These are phyloP conservation scores for Symbiodinium natans DNA, from an alignment of 73 alveolate species.

Conservation along the genomic window DNA sequence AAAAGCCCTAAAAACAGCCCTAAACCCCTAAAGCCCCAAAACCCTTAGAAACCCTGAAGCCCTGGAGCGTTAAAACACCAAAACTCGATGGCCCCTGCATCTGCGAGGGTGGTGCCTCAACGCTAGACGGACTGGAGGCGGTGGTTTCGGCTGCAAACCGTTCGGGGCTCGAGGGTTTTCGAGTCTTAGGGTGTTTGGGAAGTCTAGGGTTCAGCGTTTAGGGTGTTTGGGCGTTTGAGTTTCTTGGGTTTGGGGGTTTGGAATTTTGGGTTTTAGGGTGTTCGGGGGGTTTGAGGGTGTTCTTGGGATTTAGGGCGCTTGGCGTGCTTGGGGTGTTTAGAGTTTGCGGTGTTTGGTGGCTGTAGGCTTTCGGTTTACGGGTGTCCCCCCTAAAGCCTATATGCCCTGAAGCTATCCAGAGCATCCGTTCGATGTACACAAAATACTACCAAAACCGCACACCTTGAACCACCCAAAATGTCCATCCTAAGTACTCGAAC, in stretches of 20 bases:
- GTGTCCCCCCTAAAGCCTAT: too few relatives aligned
- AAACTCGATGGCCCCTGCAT: too few relatives aligned
- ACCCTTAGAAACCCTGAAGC: too few relatives aligned
- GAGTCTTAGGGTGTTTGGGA: not conserved
- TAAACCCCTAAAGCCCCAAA: too few relatives aligned
- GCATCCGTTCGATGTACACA: not conserved
- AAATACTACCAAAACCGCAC: not conserved
- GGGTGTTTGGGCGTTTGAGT: not conserved
- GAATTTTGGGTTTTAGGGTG: not conserved
- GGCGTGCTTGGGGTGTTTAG: not conserved
- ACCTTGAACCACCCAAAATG: not conserved
- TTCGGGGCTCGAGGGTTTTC: not conserved
- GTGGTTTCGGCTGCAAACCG: not conserved
- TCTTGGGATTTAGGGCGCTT: too few relatives aligned
- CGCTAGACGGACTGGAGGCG: not conserved
- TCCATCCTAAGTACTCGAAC: too few relatives aligned
- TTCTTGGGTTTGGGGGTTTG: too few relatives aligned
- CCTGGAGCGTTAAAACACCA: not conserved
- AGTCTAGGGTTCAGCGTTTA: not conserved
- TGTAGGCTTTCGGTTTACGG: too few relatives aligned
- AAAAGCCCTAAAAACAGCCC: too few relatives aligned
- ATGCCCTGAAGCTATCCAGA: not conserved
- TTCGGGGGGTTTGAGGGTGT: too few relatives aligned
- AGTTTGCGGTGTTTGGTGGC: not conserved
- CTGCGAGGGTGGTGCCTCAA: not conserved